Evolutionary conservation across 345 rosid genomes (phyloP).

Genomic region (Melaleuca quinquenervia): DNA sequence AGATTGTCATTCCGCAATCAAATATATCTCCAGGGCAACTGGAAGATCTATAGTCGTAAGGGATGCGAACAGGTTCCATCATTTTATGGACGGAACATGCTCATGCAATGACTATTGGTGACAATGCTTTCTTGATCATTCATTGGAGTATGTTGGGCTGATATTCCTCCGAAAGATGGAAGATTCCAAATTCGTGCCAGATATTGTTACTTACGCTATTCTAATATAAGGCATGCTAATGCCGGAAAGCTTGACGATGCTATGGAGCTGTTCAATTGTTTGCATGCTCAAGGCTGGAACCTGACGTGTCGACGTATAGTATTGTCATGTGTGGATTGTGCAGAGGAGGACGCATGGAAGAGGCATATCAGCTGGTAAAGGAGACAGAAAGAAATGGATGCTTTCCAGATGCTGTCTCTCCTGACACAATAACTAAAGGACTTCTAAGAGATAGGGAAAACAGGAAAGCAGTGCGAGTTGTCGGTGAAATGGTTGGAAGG

Average conservation of each 20-base stretch:
- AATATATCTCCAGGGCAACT: not conserved
- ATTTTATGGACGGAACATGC: constrained; percentile 13
- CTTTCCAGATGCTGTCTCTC: not conserved
- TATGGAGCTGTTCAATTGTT: not conserved
- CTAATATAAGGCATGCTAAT: not conserved
- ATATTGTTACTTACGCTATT: not conserved
- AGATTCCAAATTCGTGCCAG: not conserved
- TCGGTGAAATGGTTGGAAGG: not conserved
- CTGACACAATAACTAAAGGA: not conserved
- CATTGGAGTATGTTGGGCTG: not conserved
- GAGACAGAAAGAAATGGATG: not conserved
- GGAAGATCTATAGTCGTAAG: not conserved
- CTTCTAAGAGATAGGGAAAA: not conserved
- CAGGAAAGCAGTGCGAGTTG: not conserved
- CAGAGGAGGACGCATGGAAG: not conserved
- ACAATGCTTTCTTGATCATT: not conserved
- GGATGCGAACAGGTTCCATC: not conserved
- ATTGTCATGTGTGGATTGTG: not conserved
- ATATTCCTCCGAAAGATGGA: not conserved
- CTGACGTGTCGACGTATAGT: not conserved
- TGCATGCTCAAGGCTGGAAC: not conserved
- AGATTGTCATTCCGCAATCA: not conserved
- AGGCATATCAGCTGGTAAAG: not conserved
- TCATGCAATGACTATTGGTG: constrained; percentile 74
- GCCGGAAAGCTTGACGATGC: not conserved